These are phyloP conservation scores for Neonectria hederae DNA, from an alignment of 2,329 filamentous ascomycete genomes.

Conservation along the genomic window DNA sequence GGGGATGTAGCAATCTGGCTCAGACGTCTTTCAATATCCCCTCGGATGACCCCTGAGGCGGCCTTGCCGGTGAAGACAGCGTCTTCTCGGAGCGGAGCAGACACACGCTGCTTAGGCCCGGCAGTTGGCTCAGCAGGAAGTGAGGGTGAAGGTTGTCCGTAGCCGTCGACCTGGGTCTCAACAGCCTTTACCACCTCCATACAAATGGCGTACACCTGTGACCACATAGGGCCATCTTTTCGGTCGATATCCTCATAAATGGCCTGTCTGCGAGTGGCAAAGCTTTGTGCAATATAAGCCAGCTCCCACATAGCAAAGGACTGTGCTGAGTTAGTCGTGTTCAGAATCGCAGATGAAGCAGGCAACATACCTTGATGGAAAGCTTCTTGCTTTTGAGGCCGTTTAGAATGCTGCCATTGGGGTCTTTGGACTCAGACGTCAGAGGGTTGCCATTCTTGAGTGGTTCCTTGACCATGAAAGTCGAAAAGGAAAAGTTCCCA, in stretches of 20 bases:
- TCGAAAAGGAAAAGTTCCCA: slow-evolving; percentile 79
- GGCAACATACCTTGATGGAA: slow-evolving; percentile 68
- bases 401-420: slow-evolving; percentile 87
- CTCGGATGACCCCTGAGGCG: slow-evolving; percentile 50
- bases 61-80: slow-evolving; percentile 55
- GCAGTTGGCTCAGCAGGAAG: slow-evolving; percentile 45
- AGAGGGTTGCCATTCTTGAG: slow-evolving; percentile 86
- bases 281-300: slow-evolving; percentile 78
- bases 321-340: slow-evolving; percentile 49
- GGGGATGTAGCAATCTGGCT: slow-evolving; percentile 57
- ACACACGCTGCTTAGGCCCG: slow-evolving; percentile 47
- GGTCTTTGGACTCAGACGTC: slow-evolving; percentile 86
- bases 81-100: slow-evolving; percentile 56
- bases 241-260: slow-evolving; percentile 92
- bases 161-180: slow-evolving; percentile 71
- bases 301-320: slow-evolving; percentile 94
- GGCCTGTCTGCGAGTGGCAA: slow-evolving; percentile 77
- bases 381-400: slow-evolving; percentile 87
- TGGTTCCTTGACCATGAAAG: slow-evolving; percentile 83
- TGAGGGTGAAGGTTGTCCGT: slow-evolving; percentile 56
- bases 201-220: slow-evolving; percentile 77
- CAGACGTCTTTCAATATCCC: slow-evolving; percentile 58
- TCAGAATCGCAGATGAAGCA: neutral
- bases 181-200: slow-evolving; percentile 75
- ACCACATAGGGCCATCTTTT: slow-evolving; percentile 81